These are phyloP conservation scores for Penicillium sp. DNA, from an alignment of 2,329 filamentous ascomycete species.

Conservation along the genomic window DNA sequence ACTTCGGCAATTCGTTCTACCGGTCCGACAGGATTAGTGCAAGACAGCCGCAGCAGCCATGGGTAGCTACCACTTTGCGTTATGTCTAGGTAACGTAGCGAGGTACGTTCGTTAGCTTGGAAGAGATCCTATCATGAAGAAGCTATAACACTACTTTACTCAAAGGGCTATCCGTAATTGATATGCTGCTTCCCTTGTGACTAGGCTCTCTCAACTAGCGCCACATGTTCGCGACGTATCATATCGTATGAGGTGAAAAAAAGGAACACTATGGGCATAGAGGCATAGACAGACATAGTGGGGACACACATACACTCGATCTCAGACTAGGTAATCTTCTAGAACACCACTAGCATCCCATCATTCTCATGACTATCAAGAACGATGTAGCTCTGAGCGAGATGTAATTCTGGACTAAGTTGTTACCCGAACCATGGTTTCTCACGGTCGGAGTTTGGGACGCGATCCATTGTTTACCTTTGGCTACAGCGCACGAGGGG, in stretches of 20 bases:
- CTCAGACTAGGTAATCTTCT: background rate
- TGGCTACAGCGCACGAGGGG: background rate
- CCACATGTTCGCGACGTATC: too few relatives aligned
- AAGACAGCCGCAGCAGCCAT: background rate
- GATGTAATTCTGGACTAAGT: background rate
- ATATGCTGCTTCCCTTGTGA: too few relatives aligned
- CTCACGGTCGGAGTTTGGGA: slow-evolving; percentile 6
- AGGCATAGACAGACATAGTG: background rate
- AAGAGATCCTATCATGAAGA: background rate
- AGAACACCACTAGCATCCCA: background rate
- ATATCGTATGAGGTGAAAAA: background rate
- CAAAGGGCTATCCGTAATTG: too few relatives aligned
- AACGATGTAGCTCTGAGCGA: background rate
- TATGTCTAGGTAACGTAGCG: background rate
- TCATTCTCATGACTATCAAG: background rate
- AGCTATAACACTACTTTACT: background rate
- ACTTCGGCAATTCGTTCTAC: slow-evolving; percentile 9
- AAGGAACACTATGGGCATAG: background rate
- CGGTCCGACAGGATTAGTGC: background rate
- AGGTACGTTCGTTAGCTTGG: background rate
- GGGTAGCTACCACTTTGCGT: background rate
- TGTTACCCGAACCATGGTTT: slow-evolving; percentile 10
- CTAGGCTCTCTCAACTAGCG: too few relatives aligned
- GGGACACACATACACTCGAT: background rate
- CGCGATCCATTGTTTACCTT: slow-evolving; percentile 6